Evolutionary conservation across 129 eudicot genomes (phyloP).

Genomic region (Sambucus nigra): DNA sequence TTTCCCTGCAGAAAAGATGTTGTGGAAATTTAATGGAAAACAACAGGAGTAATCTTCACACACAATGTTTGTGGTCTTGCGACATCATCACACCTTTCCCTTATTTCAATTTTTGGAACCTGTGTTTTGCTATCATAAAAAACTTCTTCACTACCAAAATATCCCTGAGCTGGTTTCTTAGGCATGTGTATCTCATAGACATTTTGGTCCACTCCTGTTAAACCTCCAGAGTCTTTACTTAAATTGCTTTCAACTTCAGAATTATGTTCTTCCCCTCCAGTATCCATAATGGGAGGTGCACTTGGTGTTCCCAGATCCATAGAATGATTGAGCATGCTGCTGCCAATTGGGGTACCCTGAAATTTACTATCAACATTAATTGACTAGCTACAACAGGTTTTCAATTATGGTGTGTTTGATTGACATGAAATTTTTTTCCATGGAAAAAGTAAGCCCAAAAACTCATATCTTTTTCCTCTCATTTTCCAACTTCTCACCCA

Average conservation of each 20-base stretch:
- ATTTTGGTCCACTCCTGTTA: constrained; percentile 20
- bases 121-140: constrained; percentile 17
- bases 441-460: background rate
- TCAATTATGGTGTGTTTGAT: too few relatives aligned
- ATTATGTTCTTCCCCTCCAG: constrained; percentile 16
- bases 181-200: constrained; percentile 23
- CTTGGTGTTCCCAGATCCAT: constrained; percentile 81
- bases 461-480: too few relatives aligned
- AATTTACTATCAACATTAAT: constrained; percentile 4
- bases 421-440: background rate
- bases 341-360: constrained; percentile 55
- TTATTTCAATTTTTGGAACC: constrained; percentile 14
- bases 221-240: constrained; percentile 30
- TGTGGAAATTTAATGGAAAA: constrained; percentile 3
- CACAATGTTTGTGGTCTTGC: background rate
- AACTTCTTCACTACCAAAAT: constrained; percentile 12
- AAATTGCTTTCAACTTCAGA: constrained; percentile 29
- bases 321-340: constrained; percentile 5
- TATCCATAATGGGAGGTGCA: constrained; percentile 77
- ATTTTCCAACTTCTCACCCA: too few relatives aligned
- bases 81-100: constrained; percentile 34
- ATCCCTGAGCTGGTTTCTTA: constrained; percentile 16
- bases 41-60: background rate
- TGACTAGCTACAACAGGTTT: background rate
- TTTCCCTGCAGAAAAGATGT: constrained; percentile 36